phyloP scores from a whole-genome alignment of 2,329 filamentous ascomycete genomes.

The Beauveria scarabaeidicola region DNA sequence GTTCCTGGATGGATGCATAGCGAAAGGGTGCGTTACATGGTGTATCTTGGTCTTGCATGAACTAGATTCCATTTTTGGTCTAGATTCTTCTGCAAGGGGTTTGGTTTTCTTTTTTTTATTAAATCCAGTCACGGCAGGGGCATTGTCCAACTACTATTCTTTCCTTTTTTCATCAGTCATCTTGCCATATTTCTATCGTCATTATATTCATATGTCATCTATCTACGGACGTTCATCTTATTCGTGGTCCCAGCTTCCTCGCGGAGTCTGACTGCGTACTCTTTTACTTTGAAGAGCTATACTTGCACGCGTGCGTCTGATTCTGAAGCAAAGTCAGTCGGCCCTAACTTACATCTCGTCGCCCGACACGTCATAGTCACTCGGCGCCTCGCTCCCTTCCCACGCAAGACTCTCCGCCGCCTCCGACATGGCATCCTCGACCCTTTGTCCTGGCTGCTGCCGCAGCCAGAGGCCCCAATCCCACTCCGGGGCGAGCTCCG shows the following conservation, averaged over 20 bases:
- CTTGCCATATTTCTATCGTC: not conserved
- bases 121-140: conserved; percentile 10
- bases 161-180: conserved; percentile 9
- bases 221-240: conserved; percentile 10
- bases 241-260: not conserved
- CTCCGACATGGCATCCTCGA: not conserved
- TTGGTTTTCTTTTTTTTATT: conserved; percentile 13
- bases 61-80: conserved; percentile 15
- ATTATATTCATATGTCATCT: not conserved
- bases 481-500: conserved; percentile 13
- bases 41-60: conserved; percentile 31
- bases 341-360: too few relatives aligned
- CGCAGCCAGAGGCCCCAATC: conserved; percentile 18
- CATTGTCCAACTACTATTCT: conserved; percentile 16
- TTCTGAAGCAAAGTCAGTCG: too few relatives aligned
- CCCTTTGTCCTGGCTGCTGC: conserved; percentile 2
- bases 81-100: conserved; percentile 18
- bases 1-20: conserved; percentile 38
- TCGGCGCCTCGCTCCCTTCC: too few relatives aligned
- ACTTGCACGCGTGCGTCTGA: not conserved
- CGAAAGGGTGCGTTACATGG: conserved; percentile 33
- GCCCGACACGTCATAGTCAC: too few relatives aligned
- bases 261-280: too few relatives aligned
- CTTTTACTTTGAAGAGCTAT: too few relatives aligned
- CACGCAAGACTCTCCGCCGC: too few relatives aligned